Evolutionary conservation across 495 filamentous ascomycete genomes (phyloP), one percentile per base, ranked within the genome.

Genomic region (Penicillium bialowiezense): DNA sequence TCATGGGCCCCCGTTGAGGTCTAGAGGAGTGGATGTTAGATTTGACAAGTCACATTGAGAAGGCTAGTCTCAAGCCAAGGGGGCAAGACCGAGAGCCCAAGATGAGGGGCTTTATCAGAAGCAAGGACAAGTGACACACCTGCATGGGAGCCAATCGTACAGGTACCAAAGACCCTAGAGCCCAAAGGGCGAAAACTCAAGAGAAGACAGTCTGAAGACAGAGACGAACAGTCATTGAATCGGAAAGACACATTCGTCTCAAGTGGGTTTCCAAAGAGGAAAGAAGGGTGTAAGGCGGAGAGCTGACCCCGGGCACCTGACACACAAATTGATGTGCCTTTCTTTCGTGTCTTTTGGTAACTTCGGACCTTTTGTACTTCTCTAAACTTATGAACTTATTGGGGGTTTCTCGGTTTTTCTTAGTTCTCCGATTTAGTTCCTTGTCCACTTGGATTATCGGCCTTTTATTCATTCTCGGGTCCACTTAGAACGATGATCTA

Each of bases 1-100:
- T 79, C 78, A 62, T 73, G 69, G 64, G 73, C 61, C 58, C 70
- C 73, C 48, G 71, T 69, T 63, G 79, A 70, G 72, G 79, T 72
- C 79, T 83, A 38, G 14, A 14, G 7, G 13, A 14, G 17, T 10
- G 7, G 3, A 10, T 4, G 29, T 32, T 32, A 32, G 29, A 26
- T 26, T 26, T 26, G 23, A 26, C 23, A 3, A 8, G 23, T 26
- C 23, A 26, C 23, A 26, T 26, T 26, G 23, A 26, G n/a, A n/a
- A n/a, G n/a, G n/a, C n/a, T n/a, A n/a, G n/a, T n/a, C n/a, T n/a
- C n/a, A n/a, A 21, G 23, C 35, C 44, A 32, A 37, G 44, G 41
- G 12, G 19, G 15, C n/a, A 31, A 12, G 29, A n/a, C n/a, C n/a
- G n/a, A n/a, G n/a, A n/a, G 20, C 21, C 32, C 32, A 19, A 48